Evolutionary conservation across 1,284 basidiomycete genomes (phyloP).

Genomic region (Inonotus hispidus): DNA sequence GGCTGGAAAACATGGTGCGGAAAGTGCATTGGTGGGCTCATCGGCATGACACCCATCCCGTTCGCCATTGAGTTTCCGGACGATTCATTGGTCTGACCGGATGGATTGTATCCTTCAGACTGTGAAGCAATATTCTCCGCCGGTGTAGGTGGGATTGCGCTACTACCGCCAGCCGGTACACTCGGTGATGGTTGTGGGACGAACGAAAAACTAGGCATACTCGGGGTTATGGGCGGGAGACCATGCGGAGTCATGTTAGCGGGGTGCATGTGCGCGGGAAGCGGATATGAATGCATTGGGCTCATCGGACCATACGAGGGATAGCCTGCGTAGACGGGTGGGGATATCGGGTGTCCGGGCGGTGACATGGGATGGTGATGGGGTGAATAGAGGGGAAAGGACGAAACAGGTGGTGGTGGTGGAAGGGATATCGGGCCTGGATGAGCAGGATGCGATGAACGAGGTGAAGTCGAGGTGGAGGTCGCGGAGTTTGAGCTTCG

Average conservation of each 20-base stretch:
- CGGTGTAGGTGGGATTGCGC: constrained; percentile 14
- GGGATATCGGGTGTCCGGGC: constrained; percentile 9
- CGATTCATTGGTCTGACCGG: not conserved
- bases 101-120: not conserved
- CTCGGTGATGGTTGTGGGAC: constrained; percentile 38
- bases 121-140: not conserved
- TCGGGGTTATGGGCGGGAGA: constrained; percentile 70
- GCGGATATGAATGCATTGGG: not conserved
- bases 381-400: constrained; percentile 30
- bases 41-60: constrained; percentile 8
- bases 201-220: constrained; percentile 75
- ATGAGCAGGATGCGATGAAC: constrained; percentile 46
- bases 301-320: constrained; percentile 9
- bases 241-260: constrained; percentile 56
- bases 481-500: not conserved
- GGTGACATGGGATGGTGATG: constrained; percentile 14
- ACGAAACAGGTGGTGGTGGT: constrained; percentile 43
- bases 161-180: constrained; percentile 7
- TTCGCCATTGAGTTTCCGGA: not conserved
- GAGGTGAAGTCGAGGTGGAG: constrained; percentile 12
- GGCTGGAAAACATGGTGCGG: constrained; percentile 21
- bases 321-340: constrained; percentile 3
- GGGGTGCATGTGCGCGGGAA: constrained; percentile 3
- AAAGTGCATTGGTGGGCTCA: constrained; percentile 18
- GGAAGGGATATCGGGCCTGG: constrained; percentile 68